Evolutionary conservation across 441 rosid species (phyloP), one percentile per base, ranked within the genome.

Genomic region (Corymbia citriodora): DNA sequence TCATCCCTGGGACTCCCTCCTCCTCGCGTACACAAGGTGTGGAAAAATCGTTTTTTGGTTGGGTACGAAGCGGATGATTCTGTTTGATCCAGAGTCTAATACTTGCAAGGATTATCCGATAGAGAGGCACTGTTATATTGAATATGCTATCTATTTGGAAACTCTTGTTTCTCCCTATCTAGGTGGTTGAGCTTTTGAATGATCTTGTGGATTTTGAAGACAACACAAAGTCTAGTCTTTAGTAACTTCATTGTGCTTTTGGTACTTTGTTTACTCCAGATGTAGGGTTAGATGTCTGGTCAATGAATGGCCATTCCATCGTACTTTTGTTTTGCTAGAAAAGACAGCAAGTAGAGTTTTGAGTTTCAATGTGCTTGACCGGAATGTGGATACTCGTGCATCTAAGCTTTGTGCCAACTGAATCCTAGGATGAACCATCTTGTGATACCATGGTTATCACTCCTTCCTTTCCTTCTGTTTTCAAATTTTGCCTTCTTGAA

Each of bases 101-200:
- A 59, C 65, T 59, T 59, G n/a, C 2, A 59, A 25, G 65, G 65
- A 59, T 59, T 25, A 25, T 59, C 65, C 11, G 1, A 0, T 59
- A 59, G 3, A 14, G n/a, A 25, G 1, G 0, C n/a, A 25, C n/a
- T 0, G 2, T 59, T 7, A 10, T 59, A 25, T 1, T 0, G 65
- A 25, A 25, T 59, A 25, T 59, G 65, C n/a, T 14, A 25, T 59
- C 65, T 59, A 59, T 59, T 25, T 59, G 65, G 65, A 59, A 59
- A 59, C 65, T 59, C n/a, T 59, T 59, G 14, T 59, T 59, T 59
- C 65, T 59, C 65, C 65, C 0, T 59, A 59, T 59, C 29, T 57
- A 23, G 65, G 2, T 0, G 7, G 65, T 59, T 29, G 14, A 59
- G 65, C n/a, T 59, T 29, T 0, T 3, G n/a, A 25, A 59, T 25